These are phyloP conservation scores for Colletotrichum horii DNA, from an alignment of 2,329 filamentous ascomycete species.

Conservation along the genomic window DNA sequence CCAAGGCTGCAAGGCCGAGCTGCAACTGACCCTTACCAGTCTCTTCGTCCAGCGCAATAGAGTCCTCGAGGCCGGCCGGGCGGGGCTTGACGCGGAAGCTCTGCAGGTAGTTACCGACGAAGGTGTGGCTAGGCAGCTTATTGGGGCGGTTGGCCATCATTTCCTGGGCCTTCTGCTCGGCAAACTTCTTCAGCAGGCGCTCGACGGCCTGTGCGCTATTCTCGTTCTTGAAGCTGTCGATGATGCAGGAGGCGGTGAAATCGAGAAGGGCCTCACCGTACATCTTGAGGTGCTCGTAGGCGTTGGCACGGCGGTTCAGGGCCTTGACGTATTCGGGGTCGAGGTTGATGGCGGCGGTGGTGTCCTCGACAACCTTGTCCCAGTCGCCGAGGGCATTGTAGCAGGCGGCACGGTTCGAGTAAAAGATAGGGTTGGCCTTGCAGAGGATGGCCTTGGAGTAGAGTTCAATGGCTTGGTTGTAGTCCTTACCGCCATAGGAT, in stretches of 20 bases:
- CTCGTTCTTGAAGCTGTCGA: constrained; percentile 95
- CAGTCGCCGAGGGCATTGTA: constrained; percentile 92
- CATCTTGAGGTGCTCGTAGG: constrained; percentile 90
- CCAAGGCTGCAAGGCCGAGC: constrained; percentile 80
- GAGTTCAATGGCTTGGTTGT: constrained; percentile 89
- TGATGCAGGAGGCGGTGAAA: constrained; percentile 98
- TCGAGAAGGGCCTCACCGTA: constrained; percentile 95
- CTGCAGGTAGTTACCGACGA: constrained; percentile 98
- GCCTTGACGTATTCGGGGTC: constrained; percentile 98
- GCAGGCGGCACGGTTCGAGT: constrained; percentile 97
- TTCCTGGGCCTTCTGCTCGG: constrained; percentile 89
- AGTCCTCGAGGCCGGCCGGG: constrained; percentile 82
- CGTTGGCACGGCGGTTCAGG: constrained; percentile 92
- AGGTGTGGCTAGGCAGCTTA: constrained; percentile 93
- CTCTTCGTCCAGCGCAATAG: constrained; percentile 76
- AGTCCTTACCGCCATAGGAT: constrained; percentile 93
- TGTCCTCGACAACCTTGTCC: constrained; percentile 97
- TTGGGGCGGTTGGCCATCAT: constrained; percentile 86
- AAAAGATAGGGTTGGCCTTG: constrained; percentile 97
- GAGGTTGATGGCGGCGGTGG: constrained; percentile 90
- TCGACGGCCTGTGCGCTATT: constrained; percentile 88
- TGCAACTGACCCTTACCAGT: constrained; percentile 87
- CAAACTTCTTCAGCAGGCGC: constrained; percentile 93
- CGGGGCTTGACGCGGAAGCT: constrained; percentile 89
- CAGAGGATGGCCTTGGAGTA: constrained; percentile 96